phyloP scores from a whole-genome alignment of 2,329 filamentous ascomycete genomes.

The Trichoderma sp. region DNA sequence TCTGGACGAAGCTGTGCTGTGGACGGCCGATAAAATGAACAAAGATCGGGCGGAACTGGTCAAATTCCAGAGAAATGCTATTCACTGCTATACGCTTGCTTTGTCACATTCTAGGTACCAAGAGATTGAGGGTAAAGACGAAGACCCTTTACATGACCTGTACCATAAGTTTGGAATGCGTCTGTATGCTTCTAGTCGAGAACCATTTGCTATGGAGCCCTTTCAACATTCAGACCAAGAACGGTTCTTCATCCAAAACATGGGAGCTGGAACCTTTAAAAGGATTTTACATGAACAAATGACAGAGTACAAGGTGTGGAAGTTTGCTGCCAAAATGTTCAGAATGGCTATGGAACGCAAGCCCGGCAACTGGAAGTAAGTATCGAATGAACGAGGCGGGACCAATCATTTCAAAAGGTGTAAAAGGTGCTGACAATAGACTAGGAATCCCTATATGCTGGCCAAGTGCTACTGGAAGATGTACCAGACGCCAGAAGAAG shows the following conservation, averaged over 20 bases:
- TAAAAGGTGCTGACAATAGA: constrained; percentile 3
- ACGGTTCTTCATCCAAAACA: constrained; percentile 58
- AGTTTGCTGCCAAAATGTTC: constrained; percentile 61
- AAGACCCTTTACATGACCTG: constrained; percentile 60
- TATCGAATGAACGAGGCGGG: constrained; percentile 28
- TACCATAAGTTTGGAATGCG: constrained; percentile 66
- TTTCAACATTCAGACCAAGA: constrained; percentile 61
- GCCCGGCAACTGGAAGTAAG: constrained; percentile 61
- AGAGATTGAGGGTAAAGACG: constrained; percentile 50
- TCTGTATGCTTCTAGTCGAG: constrained; percentile 64
- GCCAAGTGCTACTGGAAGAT: constrained; percentile 68
- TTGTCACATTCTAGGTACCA: constrained; percentile 58
- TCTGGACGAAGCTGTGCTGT: constrained; percentile 82
- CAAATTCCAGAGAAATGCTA: constrained; percentile 75
- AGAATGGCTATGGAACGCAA: constrained; percentile 58
- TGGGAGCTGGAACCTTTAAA: constrained; percentile 56
- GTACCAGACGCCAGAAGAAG: constrained; percentile 54
- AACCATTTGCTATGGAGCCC: constrained; percentile 66
- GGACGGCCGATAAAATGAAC: constrained; percentile 91
- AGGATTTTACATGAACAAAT: constrained; percentile 59
- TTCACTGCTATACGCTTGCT: constrained; percentile 75
- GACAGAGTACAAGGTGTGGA: constrained; percentile 64
- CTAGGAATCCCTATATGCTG: constrained; percentile 62
- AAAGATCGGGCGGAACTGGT: constrained; percentile 76
- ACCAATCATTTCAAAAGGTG: neutral